These are phyloP conservation scores for Acanthochlamys bracteata DNA, from an alignment of 106 monocot genomes.

Conservation along the genomic window DNA sequence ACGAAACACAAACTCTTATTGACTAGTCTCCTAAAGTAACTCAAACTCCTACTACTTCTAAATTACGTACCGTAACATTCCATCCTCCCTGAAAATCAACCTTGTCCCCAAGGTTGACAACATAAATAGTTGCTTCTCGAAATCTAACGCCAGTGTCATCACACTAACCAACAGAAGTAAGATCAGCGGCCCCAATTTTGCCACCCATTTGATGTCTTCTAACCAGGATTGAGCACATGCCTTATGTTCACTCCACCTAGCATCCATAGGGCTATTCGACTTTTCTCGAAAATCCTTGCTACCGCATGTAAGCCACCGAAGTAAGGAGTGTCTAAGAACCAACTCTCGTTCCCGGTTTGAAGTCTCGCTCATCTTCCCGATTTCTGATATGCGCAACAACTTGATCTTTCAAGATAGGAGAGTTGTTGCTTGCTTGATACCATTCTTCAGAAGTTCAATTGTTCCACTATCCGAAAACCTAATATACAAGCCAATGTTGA, in stretches of 20 bases:
- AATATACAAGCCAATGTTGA: constrained; percentile 62
- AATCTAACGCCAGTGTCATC: no score
- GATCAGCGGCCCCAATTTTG: no score
- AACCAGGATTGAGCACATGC: constrained; percentile 19
- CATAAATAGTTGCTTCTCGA: no score
- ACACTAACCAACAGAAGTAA: no score
- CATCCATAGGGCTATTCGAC: constrained; percentile 16
- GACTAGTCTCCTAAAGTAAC: no score
- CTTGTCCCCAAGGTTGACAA: no score
- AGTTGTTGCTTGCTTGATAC: constrained; percentile 34
- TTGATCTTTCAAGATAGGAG: constrained; percentile 47
- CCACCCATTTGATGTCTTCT: constrained; percentile 9
- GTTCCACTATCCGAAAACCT: constrained; percentile 41
- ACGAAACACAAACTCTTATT: no score
- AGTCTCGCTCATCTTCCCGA: constrained; percentile 23
- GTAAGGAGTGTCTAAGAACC: constrained; percentile 39
- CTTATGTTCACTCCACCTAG: constrained; percentile 23
- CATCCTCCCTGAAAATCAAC: no score
- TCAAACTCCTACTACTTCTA: no score
- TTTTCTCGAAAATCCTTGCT: constrained; percentile 19
- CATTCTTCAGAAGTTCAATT: constrained; percentile 31
- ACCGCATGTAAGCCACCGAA: constrained; percentile 50
- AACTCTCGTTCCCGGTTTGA: constrained; percentile 32
- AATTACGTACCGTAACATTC: no score
- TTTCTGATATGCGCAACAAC: constrained; percentile 43